Conservation (phyloP, 495 filamentous ascomycete species). For the Aspergillus avenaceus region DNA sequence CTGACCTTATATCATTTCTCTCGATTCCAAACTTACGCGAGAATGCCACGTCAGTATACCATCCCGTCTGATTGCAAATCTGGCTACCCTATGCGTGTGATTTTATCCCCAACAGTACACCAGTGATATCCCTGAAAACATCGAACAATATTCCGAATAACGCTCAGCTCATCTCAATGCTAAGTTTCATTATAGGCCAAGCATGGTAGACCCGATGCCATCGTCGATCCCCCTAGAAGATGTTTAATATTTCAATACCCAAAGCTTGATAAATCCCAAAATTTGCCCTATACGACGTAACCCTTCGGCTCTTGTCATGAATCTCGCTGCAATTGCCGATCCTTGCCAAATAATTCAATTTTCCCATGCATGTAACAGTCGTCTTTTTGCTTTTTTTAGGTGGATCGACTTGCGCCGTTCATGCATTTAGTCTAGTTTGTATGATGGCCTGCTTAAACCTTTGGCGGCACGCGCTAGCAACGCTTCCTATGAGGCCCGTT, state of each 20-base stretch:
- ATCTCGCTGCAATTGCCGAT: constrained; percentile 6
- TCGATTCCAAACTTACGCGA: not conserved
- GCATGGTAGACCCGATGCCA: not conserved
- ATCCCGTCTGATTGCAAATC: not conserved
- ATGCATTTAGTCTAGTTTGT: constrained; percentile 19
- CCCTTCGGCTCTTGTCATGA: not conserved
- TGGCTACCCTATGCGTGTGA: not conserved
- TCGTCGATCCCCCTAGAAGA: not conserved
- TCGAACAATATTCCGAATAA: not conserved
- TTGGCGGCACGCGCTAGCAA: constrained; percentile 2
- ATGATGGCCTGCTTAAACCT: constrained; percentile 1
- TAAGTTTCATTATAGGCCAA: not conserved
- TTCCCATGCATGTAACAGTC: constrained; percentile 13
- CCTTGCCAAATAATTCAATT: constrained; percentile 13
- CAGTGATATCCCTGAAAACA: not conserved
- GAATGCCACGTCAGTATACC: not conserved
- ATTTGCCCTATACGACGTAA: not conserved
- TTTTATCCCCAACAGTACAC: not conserved
- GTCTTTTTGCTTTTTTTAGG: constrained; percentile 12
- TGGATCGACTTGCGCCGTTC: constrained; percentile 16
- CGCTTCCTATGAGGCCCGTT: constrained; percentile 5
- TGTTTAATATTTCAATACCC: too few relatives aligned
- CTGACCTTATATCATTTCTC: not conserved
- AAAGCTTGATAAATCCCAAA: too few relatives aligned
- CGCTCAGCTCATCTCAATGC: not conserved